Conservation (phyloP, 208 protist species). For the Trypanosoma mega region DNA sequence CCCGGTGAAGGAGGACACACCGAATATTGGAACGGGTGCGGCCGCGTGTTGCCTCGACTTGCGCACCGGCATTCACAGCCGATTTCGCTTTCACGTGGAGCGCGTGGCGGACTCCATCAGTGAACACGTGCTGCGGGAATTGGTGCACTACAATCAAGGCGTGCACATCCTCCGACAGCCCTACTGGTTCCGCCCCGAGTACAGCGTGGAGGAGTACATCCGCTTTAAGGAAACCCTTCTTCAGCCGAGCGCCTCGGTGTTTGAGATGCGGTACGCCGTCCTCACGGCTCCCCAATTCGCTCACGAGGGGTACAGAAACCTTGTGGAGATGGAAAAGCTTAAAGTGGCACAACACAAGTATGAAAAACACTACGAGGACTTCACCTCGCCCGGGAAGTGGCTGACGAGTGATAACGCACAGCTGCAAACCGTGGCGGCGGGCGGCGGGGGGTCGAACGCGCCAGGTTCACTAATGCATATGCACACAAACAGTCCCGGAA, state of each 20-base stretch:
- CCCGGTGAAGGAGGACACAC: slow-evolving; percentile 65
- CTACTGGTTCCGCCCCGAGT: slow-evolving; percentile 87
- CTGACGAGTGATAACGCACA: slow-evolving; percentile 77
- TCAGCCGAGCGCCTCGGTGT: slow-evolving; percentile 78
- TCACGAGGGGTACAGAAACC: slow-evolving; percentile 68
- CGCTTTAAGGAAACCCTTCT: slow-evolving; percentile 88
- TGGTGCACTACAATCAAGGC: slow-evolving; percentile 80
- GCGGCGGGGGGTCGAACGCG: slow-evolving; percentile 58
- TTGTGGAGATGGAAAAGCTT: slow-evolving; percentile 86
- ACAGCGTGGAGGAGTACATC: slow-evolving; percentile 90
- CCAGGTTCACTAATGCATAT: slow-evolving; percentile 70
- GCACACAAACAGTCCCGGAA: slow-evolving; percentile 45
- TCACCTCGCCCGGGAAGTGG: slow-evolving; percentile 76
- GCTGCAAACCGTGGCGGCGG: slow-evolving; percentile 73
- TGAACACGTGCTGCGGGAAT: slow-evolving; percentile 81
- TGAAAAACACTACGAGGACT: slow-evolving; percentile 89
- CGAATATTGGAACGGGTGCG: slow-evolving; percentile 81
- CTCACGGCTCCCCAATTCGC: slow-evolving; percentile 62
- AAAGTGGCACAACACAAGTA: slow-evolving; percentile 88
- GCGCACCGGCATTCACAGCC: slow-evolving; percentile 88
- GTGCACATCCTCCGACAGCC: slow-evolving; percentile 85
- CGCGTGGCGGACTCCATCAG: slow-evolving; percentile 84
- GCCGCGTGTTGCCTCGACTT: slow-evolving; percentile 87
- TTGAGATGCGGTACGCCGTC: slow-evolving; percentile 85
- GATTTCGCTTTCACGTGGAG: slow-evolving; percentile 89